Evolutionary conservation across 768 basidiomycete species (phyloP), one percentile per base, ranked within the genome.

Genomic region (Russula virescens): DNA sequence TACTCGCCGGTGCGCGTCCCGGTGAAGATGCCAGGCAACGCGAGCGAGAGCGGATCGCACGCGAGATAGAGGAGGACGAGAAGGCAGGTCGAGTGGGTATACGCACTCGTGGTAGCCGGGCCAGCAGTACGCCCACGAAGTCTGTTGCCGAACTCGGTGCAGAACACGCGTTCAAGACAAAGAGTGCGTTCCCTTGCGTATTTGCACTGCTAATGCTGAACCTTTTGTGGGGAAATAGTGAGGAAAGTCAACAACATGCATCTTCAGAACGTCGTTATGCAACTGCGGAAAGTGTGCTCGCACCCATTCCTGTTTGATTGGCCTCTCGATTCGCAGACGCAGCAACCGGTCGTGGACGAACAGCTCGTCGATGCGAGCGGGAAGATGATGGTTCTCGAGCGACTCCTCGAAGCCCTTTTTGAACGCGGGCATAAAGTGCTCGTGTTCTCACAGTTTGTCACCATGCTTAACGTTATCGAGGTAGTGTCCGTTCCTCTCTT

Each of bases 331-430:
- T 78, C 81, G 1, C 68, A 76, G 6, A 89, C 87, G 1, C 77
- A 76, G n/a, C 74, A 85, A 46, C 82, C 82, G 0, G 77, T 88
- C 47, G 73, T 95, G 43, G 85, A 90, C 67, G 86, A 90, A 26
- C 86, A 94, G 68, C 78, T 98, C 35, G 83, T 95, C 26, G 86
- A 88, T 60, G 85, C 85, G 0, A 93, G 90, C 60, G 97, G 97
- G 19, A 99, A 99, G 79, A 98, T 98, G 96, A 88, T 98, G 80
- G 77, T 99, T 2, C 82, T 99, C 0, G 91, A 98, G 65, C 84
- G 94, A 7, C 77, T 99, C 10, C 80, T 99, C 9, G 83, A 83
- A 35, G 94, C 87, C 60, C 75, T 99, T 34, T 92, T 98, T 74
- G 78, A 76, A 43, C 76, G 86, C 3, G 83, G 81, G 9, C 94